phyloP scores from a whole-genome alignment of 768 basidiomycete species.

The Mycena rebaudengoi region DNA sequence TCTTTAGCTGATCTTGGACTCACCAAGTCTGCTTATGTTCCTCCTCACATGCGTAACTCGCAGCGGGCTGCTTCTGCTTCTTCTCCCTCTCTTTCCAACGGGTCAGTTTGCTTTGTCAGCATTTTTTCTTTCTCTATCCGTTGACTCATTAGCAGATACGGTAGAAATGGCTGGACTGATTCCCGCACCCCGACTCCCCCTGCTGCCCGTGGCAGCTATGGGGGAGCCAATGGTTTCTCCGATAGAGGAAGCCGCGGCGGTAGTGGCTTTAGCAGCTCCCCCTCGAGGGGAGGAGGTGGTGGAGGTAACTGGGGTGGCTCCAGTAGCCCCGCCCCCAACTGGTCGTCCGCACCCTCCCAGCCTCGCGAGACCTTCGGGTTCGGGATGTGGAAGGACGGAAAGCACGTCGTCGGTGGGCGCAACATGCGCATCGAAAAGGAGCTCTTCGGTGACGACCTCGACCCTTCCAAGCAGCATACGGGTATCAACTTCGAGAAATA shows the following conservation, averaged over 20 bases:
- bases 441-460: conserved; percentile 89
- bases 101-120: conserved; percentile 50
- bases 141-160: conserved; percentile 18
- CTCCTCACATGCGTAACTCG: conserved; percentile 85
- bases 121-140: conserved; percentile 20
- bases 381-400: conserved; percentile 90
- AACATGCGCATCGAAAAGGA: conserved; percentile 95
- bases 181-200: conserved; percentile 74
- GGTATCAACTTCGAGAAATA: conserved; percentile 99
- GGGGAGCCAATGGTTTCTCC: conserved; percentile 50
- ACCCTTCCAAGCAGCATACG: conserved; percentile 89
- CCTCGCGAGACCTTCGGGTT: conserved; percentile 64
- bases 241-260: conserved; percentile 48
- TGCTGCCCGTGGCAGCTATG: conserved; percentile 56
- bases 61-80: conserved; percentile 88
- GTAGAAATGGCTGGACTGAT: conserved; percentile 79
- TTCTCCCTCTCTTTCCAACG: conserved; percentile 59
- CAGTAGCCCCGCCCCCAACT: conserved; percentile 43
- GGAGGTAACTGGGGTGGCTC: conserved; percentile 54
- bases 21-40: conserved; percentile 86
- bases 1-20: conserved; percentile 76
- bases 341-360: conserved; percentile 49
- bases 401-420: conserved; percentile 83
- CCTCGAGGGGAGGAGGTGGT: conserved; percentile 50
- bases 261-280: conserved; percentile 46